Conservation (phyloP, 2,329 filamentous ascomycete genomes). For the Exophiala viscosa region DNA sequence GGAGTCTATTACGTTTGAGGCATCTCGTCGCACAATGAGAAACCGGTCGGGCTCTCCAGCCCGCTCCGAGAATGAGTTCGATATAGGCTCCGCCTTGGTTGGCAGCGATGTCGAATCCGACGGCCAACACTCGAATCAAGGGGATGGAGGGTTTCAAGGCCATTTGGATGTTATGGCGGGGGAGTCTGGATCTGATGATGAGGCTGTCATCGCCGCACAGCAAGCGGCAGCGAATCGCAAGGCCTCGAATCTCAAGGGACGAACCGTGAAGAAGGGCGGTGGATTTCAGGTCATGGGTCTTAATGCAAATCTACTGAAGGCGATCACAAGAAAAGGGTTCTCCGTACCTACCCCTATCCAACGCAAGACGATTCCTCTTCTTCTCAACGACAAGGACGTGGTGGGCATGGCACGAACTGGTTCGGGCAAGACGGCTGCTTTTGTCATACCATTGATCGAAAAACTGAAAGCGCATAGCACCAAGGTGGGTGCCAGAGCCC, state of each 20-base stretch:
- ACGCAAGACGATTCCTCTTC: conserved; percentile 88
- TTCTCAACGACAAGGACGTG: conserved; percentile 89
- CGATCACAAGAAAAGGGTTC: conserved; percentile 91
- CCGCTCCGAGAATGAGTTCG: conserved; percentile 82
- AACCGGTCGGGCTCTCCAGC: conserved; percentile 66
- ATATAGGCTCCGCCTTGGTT: conserved; percentile 78
- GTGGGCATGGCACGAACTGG: conserved; percentile 99
- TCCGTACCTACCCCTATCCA: conserved; percentile 96
- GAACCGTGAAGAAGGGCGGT: conserved; percentile 87
- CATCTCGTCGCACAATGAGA: conserved; percentile 10
- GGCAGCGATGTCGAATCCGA: conserved; percentile 55
- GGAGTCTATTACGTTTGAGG: background rate
- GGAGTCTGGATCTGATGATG: conserved; percentile 60
- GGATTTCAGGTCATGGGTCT: conserved; percentile 95
- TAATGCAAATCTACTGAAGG: conserved; percentile 77
- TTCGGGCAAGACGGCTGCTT: conserved; percentile 96
- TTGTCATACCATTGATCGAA: conserved; percentile 98
- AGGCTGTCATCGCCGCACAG: conserved; percentile 82
- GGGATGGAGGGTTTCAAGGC: conserved; percentile 30
- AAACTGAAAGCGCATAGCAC: conserved; percentile 82
- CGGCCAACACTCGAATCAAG: conserved; percentile 34
- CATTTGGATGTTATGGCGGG: conserved; percentile 45
- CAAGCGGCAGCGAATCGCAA: conserved; percentile 89
- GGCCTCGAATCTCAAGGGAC: conserved; percentile 73
- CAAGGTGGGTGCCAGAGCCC: conserved; percentile 76